Percentiles rank a stretch among this genome's conserved stretches.
These are phyloP conservation scores for Ramaria rubella DNA, from an alignment of 768 basidiomycete genomes.

Conservation along the genomic window DNA sequence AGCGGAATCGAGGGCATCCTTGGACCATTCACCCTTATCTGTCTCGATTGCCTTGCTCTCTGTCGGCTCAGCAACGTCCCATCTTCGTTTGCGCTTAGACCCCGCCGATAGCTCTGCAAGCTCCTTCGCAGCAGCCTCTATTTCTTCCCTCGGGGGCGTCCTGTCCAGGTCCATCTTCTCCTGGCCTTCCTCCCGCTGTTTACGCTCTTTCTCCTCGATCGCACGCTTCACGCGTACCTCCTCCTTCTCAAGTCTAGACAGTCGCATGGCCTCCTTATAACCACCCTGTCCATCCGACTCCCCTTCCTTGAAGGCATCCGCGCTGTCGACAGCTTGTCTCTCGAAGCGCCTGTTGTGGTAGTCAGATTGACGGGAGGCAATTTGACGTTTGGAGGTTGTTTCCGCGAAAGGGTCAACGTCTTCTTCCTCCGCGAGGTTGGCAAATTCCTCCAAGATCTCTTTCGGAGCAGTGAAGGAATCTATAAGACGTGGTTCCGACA, in stretches of 20 bases:
- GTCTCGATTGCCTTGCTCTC: conserved; percentile 48
- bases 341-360: conserved; percentile 91
- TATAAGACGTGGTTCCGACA: conserved; percentile 52
- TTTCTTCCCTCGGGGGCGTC: conserved; percentile 80
- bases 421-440: conserved; percentile 89
- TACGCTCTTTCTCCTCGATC: conserved; percentile 84
- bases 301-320: conserved; percentile 65
- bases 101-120: conserved; percentile 47
- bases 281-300: conserved; percentile 74
- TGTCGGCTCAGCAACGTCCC: conserved; percentile 50
- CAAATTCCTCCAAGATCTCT: conserved; percentile 91
- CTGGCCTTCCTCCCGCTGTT: conserved; percentile 61
- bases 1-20: conserved; percentile 65
- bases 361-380: conserved; percentile 88
- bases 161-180: conserved; percentile 85
- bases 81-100: conserved; percentile 69
- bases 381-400: conserved; percentile 88
- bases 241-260: conserved; percentile 88
- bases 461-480: conserved; percentile 92
- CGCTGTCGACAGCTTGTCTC: conserved; percentile 74
- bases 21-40: conserved; percentile 64
- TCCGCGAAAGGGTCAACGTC: conserved; percentile 88
- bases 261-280: conserved; percentile 94
- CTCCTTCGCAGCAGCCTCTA: conserved; percentile 66
- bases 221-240: conserved; percentile 76